These are phyloP conservation scores for Hypoxylon fragiforme DNA, from an alignment of 495 filamentous ascomycete species.

Conservation along the genomic window DNA sequence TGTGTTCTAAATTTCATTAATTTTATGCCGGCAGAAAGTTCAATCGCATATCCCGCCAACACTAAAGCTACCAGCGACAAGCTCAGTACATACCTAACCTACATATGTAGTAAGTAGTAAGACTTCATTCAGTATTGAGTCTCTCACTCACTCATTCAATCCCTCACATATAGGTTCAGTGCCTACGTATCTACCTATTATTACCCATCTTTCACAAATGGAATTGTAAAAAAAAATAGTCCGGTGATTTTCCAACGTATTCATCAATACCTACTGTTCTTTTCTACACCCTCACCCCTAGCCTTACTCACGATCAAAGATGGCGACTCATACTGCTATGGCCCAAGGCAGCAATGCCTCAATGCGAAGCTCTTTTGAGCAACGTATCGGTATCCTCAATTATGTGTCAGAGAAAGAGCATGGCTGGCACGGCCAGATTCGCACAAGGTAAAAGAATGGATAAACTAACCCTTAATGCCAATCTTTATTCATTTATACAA, in stretches of 20 bases:
- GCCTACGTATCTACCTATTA: too few relatives aligned
- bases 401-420: constrained; percentile 31
- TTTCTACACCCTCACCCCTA: too few relatives aligned
- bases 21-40: constrained; percentile 26
- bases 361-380: constrained; percentile 35
- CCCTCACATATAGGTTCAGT: too few relatives aligned
- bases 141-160: too few relatives aligned
- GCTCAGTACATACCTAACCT: background rate
- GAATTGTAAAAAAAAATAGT: too few relatives aligned
- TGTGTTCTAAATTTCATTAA: background rate
- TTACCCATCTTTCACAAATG: background rate
- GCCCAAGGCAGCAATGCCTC: constrained; percentile 38
- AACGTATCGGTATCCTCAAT: constrained; percentile 33
- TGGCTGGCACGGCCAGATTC: constrained; percentile 33
- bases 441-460: constrained; percentile 28
- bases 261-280: too few relatives aligned
- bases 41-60: background rate
- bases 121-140: too few relatives aligned
- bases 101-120: too few relatives aligned
- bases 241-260: too few relatives aligned
- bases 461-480: background rate
- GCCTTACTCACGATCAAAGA: too few relatives aligned
- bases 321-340: constrained; percentile 41
- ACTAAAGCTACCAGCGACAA: background rate
- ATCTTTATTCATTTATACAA: background rate